Evolutionary conservation across 805 yeast species (phyloP).

Genomic region (Kodamaea restingae): DNA sequence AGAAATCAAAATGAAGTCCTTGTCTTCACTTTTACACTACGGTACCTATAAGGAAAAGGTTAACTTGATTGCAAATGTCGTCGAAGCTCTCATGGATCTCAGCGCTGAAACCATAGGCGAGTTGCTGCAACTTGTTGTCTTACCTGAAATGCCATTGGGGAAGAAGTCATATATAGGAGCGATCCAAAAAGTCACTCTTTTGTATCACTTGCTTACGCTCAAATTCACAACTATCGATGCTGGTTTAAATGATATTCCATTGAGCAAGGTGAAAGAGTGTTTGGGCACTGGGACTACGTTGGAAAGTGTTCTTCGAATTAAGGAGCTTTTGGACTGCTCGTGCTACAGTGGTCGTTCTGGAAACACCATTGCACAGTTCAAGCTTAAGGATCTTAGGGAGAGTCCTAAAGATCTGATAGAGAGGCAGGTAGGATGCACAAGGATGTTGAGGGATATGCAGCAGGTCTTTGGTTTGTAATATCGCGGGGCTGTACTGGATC

Average conservation of each 20-base stretch:
- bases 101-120: background rate
- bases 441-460: slow-evolving; percentile 3
- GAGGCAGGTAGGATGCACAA: slow-evolving; percentile 3
- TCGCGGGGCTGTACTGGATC: too few relatives aligned
- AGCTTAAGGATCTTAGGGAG: background rate
- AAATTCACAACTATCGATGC: slow-evolving; percentile 14
- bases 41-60: slow-evolving; percentile 33
- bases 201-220: slow-evolving; percentile 13
- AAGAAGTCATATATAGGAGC: slow-evolving; percentile 16
- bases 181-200: slow-evolving; percentile 13
- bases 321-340: slow-evolving; percentile 3
- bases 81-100: slow-evolving; percentile 11
- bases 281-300: slow-evolving; percentile 2
- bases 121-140: background rate
- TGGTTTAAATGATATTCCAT: slow-evolving; percentile 17
- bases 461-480: background rate
- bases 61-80: slow-evolving; percentile 16
- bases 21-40: slow-evolving; percentile 20
- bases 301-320: slow-evolving; percentile 5
- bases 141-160: slow-evolving; percentile 10
- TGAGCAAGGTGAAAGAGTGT: slow-evolving; percentile 6
- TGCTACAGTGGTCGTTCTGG: background rate
- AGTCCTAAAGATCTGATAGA: slow-evolving; percentile 1
- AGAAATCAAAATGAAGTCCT: slow-evolving; percentile 10
- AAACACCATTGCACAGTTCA: background rate